Evolutionary conservation across 2,329 filamentous ascomycete genomes (phyloP).

Genomic region (Sarocladiaceae sp.): DNA sequence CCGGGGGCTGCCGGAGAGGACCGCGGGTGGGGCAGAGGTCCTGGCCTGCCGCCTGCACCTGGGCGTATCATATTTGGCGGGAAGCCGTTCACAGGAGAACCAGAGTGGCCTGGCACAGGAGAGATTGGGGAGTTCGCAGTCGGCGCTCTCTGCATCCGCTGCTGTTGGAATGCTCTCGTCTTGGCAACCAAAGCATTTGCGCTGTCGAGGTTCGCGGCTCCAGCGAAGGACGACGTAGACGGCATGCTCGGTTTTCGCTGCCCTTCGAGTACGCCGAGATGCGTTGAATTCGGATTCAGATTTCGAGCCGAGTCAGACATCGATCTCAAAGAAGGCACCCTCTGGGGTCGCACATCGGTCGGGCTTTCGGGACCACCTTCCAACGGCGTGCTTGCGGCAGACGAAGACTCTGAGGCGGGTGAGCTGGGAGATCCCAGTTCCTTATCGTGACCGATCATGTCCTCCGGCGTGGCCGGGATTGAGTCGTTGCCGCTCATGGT

Average conservation of each 20-base stretch:
- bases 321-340: conserved; percentile 54
- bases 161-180: conserved; percentile 39
- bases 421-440: conserved; percentile 32
- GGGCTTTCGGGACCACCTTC: conserved; percentile 29
- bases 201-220: conserved; percentile 24
- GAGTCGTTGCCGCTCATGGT: conserved; percentile 26
- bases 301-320: conserved; percentile 50
- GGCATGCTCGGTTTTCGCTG: conserved; percentile 47
- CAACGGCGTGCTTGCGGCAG: conserved; percentile 42
- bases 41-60: conserved; percentile 30
- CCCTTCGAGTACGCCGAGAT: conserved; percentile 67
- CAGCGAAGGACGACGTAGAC: conserved; percentile 29
- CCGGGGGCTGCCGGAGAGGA: conserved; percentile 47
- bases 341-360: conserved; percentile 35
- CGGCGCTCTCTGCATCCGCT: conserved; percentile 35
- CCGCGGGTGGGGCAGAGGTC: conserved; percentile 41
- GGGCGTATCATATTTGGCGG: conserved; percentile 37
- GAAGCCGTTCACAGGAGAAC: conserved; percentile 34
- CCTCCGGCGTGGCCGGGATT: conserved; percentile 41
- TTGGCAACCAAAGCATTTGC: conserved; percentile 41
- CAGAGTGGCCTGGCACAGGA: conserved; percentile 25
- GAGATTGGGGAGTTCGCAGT: conserved; percentile 21
- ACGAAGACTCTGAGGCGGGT: conserved; percentile 39
- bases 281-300: conserved; percentile 81
- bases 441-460: conserved; percentile 26